A percentile compares a stretch with the other conserved stretches of the same genome.
These are phyloP conservation scores for Phytopythium mirpurense DNA, from an alignment of 352 stramenopile genomes.

Conservation along the genomic window DNA sequence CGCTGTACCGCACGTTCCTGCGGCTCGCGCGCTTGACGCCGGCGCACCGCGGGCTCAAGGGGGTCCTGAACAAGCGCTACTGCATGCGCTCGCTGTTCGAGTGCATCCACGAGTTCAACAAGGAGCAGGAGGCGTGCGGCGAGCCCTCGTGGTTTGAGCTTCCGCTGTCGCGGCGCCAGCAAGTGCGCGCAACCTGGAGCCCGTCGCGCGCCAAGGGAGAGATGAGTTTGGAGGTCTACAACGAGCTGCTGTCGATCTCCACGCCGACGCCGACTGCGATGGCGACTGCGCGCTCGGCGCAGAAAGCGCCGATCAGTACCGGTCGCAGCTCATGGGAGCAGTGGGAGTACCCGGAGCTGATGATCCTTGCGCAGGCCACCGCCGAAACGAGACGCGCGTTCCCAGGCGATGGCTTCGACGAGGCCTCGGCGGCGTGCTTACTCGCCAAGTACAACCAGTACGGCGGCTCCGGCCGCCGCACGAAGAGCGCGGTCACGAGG, in stretches of 20 bases:
- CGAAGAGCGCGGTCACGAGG: background rate
- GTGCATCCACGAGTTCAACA: constrained; percentile 1
- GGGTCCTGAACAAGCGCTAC: background rate
- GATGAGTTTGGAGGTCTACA: background rate
- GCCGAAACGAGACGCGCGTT: background rate
- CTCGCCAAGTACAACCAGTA: background rate
- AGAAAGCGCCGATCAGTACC: no score
- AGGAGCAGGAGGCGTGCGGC: background rate
- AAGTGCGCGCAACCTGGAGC: background rate
- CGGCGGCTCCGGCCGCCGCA: background rate
- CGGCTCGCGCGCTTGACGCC: background rate
- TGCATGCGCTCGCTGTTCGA: background rate
- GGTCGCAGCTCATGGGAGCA: background rate
- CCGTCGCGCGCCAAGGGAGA: background rate
- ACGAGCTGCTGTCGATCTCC: background rate
- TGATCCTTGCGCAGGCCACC: background rate
- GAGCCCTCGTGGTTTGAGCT: background rate
- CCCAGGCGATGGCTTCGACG: background rate
- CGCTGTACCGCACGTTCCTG: background rate
- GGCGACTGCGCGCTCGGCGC: no score
- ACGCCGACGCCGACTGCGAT: no score
- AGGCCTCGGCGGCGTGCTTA: background rate
- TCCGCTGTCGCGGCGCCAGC: background rate
- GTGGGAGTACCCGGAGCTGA: background rate
- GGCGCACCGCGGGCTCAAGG: background rate